phyloP scores from a whole-genome alignment of 345 rosid genomes.

The Euphorbia peplus region DNA sequence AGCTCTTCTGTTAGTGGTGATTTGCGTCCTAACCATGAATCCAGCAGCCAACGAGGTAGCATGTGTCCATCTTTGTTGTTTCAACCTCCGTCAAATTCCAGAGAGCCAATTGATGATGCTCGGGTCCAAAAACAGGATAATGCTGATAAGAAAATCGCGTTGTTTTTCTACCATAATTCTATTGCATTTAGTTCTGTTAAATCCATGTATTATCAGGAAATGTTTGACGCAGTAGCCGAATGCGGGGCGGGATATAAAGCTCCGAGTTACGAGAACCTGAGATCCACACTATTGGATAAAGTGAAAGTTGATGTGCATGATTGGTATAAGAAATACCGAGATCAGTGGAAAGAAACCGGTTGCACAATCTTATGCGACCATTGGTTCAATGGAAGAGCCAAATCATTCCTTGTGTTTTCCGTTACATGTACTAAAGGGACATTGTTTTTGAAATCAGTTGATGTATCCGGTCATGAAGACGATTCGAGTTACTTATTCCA shows the following conservation, averaged over 20 bases:
- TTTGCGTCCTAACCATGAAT: constrained; percentile 39
- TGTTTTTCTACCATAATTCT: constrained; percentile 26
- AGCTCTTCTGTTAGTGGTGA: constrained; percentile 50
- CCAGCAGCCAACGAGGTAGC: constrained; percentile 48
- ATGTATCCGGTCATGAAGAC: constrained; percentile 29
- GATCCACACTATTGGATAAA: constrained; percentile 19
- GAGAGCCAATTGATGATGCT: constrained; percentile 34
- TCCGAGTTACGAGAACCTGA: constrained; percentile 25
- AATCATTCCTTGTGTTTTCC: constrained; percentile 20
- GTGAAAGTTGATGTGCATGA: constrained; percentile 24
- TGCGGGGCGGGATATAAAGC: constrained; percentile 27
- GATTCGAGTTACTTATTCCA: constrained; percentile 27
- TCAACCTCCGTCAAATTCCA: constrained; percentile 31
- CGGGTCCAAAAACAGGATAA: constrained; percentile 38
- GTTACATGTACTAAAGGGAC: constrained; percentile 26
- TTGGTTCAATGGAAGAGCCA: constrained; percentile 22
- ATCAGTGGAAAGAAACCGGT: constrained; percentile 28
- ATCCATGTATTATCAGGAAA: constrained; percentile 28
- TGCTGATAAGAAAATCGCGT: constrained; percentile 31
- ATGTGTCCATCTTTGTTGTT: constrained; percentile 41
- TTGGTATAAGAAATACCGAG: constrained; percentile 22
- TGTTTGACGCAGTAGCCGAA: constrained; percentile 27
- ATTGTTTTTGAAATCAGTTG: constrained; percentile 28
- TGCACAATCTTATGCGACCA: constrained; percentile 29
- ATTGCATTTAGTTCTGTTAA: constrained; percentile 22